Percentiles rank a stretch among this genome's conserved stretches.
Evolutionary conservation across 1,284 basidiomycete genomes (phyloP).

Genomic region (Leccinum pallidistipes): DNA sequence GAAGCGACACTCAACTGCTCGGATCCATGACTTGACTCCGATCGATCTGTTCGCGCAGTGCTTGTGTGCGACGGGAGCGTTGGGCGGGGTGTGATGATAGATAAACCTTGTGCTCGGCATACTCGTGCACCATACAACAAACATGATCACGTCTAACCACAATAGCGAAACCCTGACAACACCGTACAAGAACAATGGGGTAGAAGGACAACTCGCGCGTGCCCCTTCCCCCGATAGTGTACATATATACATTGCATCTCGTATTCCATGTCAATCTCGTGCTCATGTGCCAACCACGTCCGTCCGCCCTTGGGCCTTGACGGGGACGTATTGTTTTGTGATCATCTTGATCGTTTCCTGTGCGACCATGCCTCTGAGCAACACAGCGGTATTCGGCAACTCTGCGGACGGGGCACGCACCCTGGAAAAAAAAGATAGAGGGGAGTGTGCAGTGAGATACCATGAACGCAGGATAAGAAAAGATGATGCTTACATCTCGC

Average conservation of each 20-base stretch:
- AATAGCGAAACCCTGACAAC: not conserved
- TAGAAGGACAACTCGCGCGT: not conserved
- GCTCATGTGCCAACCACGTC: not conserved
- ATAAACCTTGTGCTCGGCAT: slow-evolving; percentile 1
- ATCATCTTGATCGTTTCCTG: slow-evolving; percentile 98
- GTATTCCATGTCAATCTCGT: not conserved
- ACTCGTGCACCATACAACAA: slow-evolving; percentile 13
- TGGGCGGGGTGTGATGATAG: no score
- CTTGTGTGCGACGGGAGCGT: no score
- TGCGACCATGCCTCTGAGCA: slow-evolving; percentile 93
- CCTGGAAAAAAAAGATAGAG: slow-evolving; percentile 36
- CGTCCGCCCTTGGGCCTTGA: slow-evolving; percentile 62
- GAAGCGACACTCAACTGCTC: no score
- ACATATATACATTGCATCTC: not conserved
- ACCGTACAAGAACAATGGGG: not conserved
- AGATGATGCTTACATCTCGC: slow-evolving; percentile 72
- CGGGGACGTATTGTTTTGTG: slow-evolving; percentile 93
- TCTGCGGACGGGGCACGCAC: slow-evolving; percentile 83
- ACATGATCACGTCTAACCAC: slow-evolving; percentile 15
- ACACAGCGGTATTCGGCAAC: slow-evolving; percentile 89
- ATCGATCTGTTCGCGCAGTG: no score
- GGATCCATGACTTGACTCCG: no score
- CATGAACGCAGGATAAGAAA: not conserved
- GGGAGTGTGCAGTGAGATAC: slow-evolving; percentile 6
- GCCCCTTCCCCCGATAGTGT: not conserved